A percentile compares a stretch with the other conserved stretches of the same genome.
phyloP scores from a whole-genome alignment of 805 yeast genomes.

The Saccharomycopsis synnaedendra region DNA sequence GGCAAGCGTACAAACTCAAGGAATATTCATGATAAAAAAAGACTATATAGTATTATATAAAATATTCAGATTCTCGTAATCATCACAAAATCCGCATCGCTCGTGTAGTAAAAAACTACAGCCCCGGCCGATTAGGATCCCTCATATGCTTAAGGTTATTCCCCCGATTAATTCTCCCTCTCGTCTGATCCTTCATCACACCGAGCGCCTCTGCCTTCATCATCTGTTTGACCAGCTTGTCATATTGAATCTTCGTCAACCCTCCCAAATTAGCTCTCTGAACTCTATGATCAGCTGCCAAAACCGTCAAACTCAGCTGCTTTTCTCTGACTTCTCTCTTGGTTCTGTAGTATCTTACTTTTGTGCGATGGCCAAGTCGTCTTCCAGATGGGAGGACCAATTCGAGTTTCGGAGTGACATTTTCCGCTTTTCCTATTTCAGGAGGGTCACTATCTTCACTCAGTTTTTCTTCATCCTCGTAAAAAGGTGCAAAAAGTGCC shows the following conservation, averaged over 20 bases:
- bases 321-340: constrained; percentile 45
- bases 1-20: too few species aligned
- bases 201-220: constrained; percentile 28
- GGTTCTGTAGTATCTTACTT: constrained; percentile 64
- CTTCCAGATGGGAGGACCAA: constrained; percentile 68
- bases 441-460: constrained; percentile 20
- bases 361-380: constrained; percentile 71
- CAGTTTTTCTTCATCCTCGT: constrained; percentile 38
- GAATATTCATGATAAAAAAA: too few species aligned
- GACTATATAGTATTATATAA: too few species aligned
- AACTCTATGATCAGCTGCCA: constrained; percentile 63
- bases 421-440: constrained; percentile 20
- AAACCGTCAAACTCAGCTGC: constrained; percentile 40
- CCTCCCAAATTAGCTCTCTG: constrained; percentile 17
- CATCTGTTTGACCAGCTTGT: constrained; percentile 33
- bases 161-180: constrained; percentile 40
- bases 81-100: too few species aligned
- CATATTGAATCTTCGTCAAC: constrained; percentile 24
- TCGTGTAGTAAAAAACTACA: background rate
- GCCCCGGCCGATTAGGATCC: background rate
- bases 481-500: constrained; percentile 64
- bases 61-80: too few species aligned
- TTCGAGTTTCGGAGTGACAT: constrained; percentile 35
- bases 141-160: constrained; percentile 71
- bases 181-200: constrained; percentile 31